Percentiles rank a stretch among this genome's conserved stretches.
These are phyloP conservation scores for Calonectria hongkongensis DNA, from an alignment of 2,329 filamentous ascomycete species.

Conservation along the genomic window DNA sequence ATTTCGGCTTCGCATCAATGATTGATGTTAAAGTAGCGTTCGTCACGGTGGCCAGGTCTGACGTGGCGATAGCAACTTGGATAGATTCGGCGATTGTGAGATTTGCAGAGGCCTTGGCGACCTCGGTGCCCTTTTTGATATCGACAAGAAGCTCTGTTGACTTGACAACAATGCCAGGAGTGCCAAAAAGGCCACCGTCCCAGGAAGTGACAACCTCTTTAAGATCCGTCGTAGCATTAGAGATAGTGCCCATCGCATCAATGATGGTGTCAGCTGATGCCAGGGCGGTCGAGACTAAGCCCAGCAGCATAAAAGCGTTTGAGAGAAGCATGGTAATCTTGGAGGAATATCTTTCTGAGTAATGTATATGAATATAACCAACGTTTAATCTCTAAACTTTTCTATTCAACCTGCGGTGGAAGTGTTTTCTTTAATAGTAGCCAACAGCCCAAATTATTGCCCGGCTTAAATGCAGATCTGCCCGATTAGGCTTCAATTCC, in stretches of 20 bases:
- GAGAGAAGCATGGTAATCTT: constrained; percentile 50
- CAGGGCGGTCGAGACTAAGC: constrained; percentile 52
- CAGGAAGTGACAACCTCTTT: constrained; percentile 60
- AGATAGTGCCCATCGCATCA: constrained; percentile 60
- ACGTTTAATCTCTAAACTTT: too few species aligned
- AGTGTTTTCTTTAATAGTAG: not conserved
- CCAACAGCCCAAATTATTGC: not conserved
- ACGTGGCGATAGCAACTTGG: constrained; percentile 61
- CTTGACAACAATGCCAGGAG: constrained; percentile 63
- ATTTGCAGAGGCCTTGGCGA: constrained; percentile 60
- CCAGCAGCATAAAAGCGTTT: constrained; percentile 48
- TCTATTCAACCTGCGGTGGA: not conserved
- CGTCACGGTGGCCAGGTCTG: constrained; percentile 60
- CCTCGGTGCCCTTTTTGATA: constrained; percentile 62
- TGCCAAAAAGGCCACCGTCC: constrained; percentile 62
- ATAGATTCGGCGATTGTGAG: constrained; percentile 64
- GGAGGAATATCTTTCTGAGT: too few species aligned
- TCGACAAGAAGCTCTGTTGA: constrained; percentile 62
- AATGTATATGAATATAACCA: not conserved
- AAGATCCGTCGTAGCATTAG: constrained; percentile 59
- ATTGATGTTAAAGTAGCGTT: constrained; percentile 63
- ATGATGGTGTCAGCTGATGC: constrained; percentile 60
- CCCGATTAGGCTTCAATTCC: not conserved
- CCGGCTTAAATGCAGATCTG: not conserved
- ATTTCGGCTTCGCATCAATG: constrained; percentile 64